Percentiles rank a stretch among this genome's conserved stretches.
phyloP scores from a whole-genome alignment of 371 early-diverging fungal genomes.

The Syncephalastrum contaminatum region DNA sequence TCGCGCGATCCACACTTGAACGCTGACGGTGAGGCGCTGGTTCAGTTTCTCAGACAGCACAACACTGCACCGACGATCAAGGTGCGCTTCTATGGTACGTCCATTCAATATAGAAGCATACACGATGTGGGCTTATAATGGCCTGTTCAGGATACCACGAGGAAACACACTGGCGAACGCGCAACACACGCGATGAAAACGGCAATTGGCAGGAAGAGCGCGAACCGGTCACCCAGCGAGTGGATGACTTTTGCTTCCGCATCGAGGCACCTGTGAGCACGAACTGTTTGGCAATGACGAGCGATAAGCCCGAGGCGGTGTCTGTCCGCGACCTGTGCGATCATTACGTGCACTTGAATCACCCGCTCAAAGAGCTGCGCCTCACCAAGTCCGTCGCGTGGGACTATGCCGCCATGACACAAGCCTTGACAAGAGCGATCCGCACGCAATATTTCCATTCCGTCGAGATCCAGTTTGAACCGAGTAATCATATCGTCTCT shows the following conservation, averaged over 20 bases:
- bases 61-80: conserved; percentile 36
- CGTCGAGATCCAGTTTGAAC: conserved; percentile 32
- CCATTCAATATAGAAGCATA: background rate
- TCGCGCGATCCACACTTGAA: conserved; percentile 45
- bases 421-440: conserved; percentile 42
- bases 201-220: conserved; percentile 36
- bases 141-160: conserved; percentile 37
- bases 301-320: conserved; percentile 26
- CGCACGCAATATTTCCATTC: conserved; percentile 29
- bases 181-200: conserved; percentile 26
- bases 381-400: conserved; percentile 40
- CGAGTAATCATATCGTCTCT: conserved; percentile 31
- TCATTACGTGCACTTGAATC: conserved; percentile 34
- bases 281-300: conserved; percentile 30
- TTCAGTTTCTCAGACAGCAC: conserved; percentile 40
- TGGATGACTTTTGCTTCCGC: conserved; percentile 31
- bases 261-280: conserved; percentile 29
- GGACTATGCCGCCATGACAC: conserved; percentile 38
- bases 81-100: conserved; percentile 39
- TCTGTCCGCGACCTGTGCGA: conserved; percentile 38
- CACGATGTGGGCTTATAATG: background rate
- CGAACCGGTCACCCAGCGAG: conserved; percentile 8
- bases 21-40: conserved; percentile 42
- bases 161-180: conserved; percentile 33
- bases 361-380: conserved; percentile 38